Percentiles rank a stretch among this genome's conserved stretches.
These are phyloP conservation scores for Schizonepeta tenuifolia DNA, from an alignment of 257 asterid species.

Conservation along the genomic window DNA sequence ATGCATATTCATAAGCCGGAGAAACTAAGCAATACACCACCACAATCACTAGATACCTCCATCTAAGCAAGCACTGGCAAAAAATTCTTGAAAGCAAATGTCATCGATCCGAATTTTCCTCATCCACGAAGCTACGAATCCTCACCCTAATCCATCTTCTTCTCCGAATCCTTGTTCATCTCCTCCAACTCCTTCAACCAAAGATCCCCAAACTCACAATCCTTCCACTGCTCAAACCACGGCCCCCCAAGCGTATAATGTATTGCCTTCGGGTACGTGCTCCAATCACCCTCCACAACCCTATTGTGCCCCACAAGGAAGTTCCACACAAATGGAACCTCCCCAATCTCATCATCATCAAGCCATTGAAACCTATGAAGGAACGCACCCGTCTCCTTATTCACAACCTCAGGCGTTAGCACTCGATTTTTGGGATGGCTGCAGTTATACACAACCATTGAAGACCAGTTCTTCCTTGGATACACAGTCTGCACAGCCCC, in stretches of 20 bases:
- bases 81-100: slow-evolving; percentile 14
- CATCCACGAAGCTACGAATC: slow-evolving; percentile 13
- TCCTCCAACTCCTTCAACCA: slow-evolving; percentile 87
- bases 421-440: slow-evolving; percentile 64
- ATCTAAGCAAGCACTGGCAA: not conserved
- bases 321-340: slow-evolving; percentile 83
- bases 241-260: slow-evolving; percentile 97
- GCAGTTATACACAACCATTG: slow-evolving; percentile 88
- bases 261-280: slow-evolving; percentile 64
- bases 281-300: slow-evolving; percentile 63
- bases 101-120: not conserved
- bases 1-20: slow-evolving; percentile 3
- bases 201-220: slow-evolving; percentile 80
- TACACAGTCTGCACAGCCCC: slow-evolving; percentile 83
- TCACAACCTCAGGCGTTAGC: slow-evolving; percentile 76
- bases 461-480: slow-evolving; percentile 96
- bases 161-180: slow-evolving; percentile 40
- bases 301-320: slow-evolving; percentile 80
- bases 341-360: slow-evolving; percentile 78
- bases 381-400: slow-evolving; percentile 75
- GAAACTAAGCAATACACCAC: slow-evolving; percentile 6
- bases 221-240: slow-evolving; percentile 94
- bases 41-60: not conserved
- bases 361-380: slow-evolving; percentile 89
- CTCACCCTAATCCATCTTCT: slow-evolving; percentile 39